Evolutionary conservation across 495 filamentous ascomycete genomes (phyloP).

Genomic region (Rusavskia elegans): DNA sequence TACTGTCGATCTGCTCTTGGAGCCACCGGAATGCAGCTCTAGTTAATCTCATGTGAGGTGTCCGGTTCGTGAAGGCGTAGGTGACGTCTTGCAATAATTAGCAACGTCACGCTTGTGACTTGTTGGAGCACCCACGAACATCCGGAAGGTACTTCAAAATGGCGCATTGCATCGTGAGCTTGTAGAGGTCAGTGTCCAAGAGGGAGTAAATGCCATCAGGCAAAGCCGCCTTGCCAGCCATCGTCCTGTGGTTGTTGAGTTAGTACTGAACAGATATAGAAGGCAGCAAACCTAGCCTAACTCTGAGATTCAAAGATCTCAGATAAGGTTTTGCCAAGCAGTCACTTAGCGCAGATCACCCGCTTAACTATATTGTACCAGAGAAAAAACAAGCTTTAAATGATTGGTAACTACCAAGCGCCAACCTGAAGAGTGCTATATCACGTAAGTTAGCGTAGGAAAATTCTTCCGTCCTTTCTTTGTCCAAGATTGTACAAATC

Average conservation of each 20-base stretch:
- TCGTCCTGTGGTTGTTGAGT: not conserved
- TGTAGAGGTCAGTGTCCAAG: conserved; percentile 95
- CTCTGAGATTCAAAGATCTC: too few relatives aligned
- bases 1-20: conserved; percentile 62
- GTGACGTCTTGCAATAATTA: conserved; percentile 43
- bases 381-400: too few relatives aligned
- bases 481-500: too few relatives aligned
- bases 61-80: conserved; percentile 89
- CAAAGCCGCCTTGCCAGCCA: not conserved
- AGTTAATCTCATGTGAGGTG: conserved; percentile 79
- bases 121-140: conserved; percentile 35
- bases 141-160: conserved; percentile 79
- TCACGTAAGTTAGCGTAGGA: too few relatives aligned
- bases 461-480: too few relatives aligned
- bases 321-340: too few relatives aligned
- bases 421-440: too few relatives aligned
- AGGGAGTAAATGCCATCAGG: conserved; percentile 75
- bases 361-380: too few relatives aligned
- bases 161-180: conserved; percentile 97
- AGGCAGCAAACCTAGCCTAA: too few relatives aligned
- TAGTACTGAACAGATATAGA: not conserved
- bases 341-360: too few relatives aligned
- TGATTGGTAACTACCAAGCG: too few relatives aligned
- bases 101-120: not conserved
- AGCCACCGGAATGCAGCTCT: conserved; percentile 77